Conservation (phyloP, 768 basidiomycete species). For the Tulasnella sp. region DNA sequence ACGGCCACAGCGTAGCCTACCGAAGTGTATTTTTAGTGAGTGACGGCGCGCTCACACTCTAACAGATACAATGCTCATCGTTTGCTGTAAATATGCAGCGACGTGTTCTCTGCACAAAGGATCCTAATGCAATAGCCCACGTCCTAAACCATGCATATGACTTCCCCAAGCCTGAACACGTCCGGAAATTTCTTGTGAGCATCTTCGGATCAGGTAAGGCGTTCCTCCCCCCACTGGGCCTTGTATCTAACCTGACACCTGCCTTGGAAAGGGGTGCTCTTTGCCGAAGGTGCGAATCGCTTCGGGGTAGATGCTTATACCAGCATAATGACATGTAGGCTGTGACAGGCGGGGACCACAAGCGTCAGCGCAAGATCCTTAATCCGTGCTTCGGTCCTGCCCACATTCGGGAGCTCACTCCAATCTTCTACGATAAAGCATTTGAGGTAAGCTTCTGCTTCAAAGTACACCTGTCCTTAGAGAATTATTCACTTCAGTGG, state of each 20-base stretch:
- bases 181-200: background rate
- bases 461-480: constrained; percentile 45
- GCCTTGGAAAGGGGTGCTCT: background rate
- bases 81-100: background rate
- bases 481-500: constrained; percentile 39
- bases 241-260: background rate
- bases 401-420: constrained; percentile 51
- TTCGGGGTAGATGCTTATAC: too few species aligned
- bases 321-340: background rate
- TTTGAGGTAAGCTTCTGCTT: constrained; percentile 49
- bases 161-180: constrained; percentile 7
- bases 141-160: constrained; percentile 12
- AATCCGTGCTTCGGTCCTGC: constrained; percentile 59
- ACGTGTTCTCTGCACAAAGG: constrained; percentile 4
- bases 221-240: background rate
- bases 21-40: constrained; percentile 33
- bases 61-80: background rate
- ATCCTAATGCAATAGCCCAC: constrained; percentile 11
- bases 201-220: constrained; percentile 7
- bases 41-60: background rate
- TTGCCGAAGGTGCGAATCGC: background rate
- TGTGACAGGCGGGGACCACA: background rate
- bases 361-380: constrained; percentile 25
- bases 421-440: constrained; percentile 51
- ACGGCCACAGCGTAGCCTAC: constrained; percentile 43